Evolutionary conservation across 129 eudicot genomes (phyloP).

Genomic region (Helianthus annuus): HanXRQr2.0-SUNRISE NC_035439.2:115159081-115159580

Average conservation of each 20-base stretch:
- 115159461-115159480: conserved; percentile 47
- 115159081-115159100: no score
- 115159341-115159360: background rate
- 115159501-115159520: conserved; percentile 54
- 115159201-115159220: background rate
- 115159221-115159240: background rate
- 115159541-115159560: conserved; percentile 52
- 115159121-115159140: background rate
- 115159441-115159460: conserved; percentile 58
- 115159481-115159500: conserved; percentile 46
- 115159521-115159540: conserved; percentile 34
- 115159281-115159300: background rate
- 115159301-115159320: background rate
- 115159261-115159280: background rate
- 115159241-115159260: background rate
- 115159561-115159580: conserved; percentile 32
- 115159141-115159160: no score
- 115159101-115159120: no score
- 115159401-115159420: conserved; percentile 11
- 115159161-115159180: no score
- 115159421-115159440: conserved; percentile 30
- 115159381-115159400: background rate
- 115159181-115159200: background rate
- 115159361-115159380: background rate
- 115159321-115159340: background rate